A percentile compares a stretch with the other conserved stretches of the same genome.
phyloP scores from a whole-genome alignment of 1,284 basidiomycete genomes.

The Moniliophthora roreri region DNA sequence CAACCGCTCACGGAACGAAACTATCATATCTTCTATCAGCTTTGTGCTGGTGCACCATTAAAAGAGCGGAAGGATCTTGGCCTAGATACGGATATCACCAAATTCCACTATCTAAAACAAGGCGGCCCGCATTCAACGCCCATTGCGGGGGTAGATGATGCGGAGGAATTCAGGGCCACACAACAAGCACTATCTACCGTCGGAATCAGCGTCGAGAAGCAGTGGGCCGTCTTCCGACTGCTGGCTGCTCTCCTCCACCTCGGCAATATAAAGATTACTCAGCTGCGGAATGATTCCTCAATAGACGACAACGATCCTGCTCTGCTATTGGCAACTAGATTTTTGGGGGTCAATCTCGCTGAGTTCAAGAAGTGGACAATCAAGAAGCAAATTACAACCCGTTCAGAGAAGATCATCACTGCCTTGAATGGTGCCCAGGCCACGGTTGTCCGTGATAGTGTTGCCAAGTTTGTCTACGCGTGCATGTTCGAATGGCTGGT shows the following conservation, averaged over 20 bases:
- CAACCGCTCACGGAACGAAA: constrained; percentile 97
- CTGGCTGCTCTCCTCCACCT: constrained; percentile 94
- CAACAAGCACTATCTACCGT: constrained; percentile 96
- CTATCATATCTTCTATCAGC: constrained; percentile 99
- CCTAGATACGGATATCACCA: constrained; percentile 80
- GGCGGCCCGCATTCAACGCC: constrained; percentile 86
- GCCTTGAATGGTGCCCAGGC: constrained; percentile 87
- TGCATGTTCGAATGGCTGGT: constrained; percentile 99
- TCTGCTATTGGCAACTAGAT: constrained; percentile 79
- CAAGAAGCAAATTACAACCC: constrained; percentile 95
- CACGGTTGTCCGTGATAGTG: constrained; percentile 93
- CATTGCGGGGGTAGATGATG: constrained; percentile 93
- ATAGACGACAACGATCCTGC: constrained; percentile 87
- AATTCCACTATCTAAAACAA: constrained; percentile 93
- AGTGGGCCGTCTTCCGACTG: constrained; percentile 97
- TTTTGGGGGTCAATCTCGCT: constrained; percentile 87
- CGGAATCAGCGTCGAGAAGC: constrained; percentile 94
- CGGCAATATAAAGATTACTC: constrained; percentile 92
- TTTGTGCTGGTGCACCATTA: constrained; percentile 94
- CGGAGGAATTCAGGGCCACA: constrained; percentile 91
- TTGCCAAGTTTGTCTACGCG: constrained; percentile 98
- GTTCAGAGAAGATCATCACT: constrained; percentile 95
- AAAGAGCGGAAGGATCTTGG: constrained; percentile 96
- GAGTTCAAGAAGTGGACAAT: constrained; percentile 99
- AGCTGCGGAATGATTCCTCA: constrained; percentile 79